Evolutionary conservation across 139 green algal genomes (phyloP).

Genomic region (Asterochloris erici): DNA sequence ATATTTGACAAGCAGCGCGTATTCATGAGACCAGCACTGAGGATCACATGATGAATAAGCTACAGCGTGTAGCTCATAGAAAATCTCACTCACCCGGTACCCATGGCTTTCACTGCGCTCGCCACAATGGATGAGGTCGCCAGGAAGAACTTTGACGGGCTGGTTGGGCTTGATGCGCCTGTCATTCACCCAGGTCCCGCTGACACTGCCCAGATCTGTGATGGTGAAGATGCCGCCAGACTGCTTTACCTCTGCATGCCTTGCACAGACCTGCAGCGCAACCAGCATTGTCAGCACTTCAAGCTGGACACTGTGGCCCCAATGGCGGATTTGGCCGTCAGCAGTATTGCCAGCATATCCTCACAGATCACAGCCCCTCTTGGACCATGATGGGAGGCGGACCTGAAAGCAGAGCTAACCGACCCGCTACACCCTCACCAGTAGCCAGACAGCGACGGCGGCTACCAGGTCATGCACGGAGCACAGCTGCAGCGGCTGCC

Average conservation of each 20-base stretch:
- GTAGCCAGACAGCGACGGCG: not conserved
- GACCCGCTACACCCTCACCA: too few species aligned
- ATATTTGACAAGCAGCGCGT: too few species aligned
- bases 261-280: conserved; percentile 4
- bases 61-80: too few species aligned
- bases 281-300: not conserved
- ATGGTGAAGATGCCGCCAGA: conserved; percentile 39
- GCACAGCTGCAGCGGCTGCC: not conserved
- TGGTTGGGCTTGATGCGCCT: conserved; percentile 20
- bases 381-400: too few species aligned
- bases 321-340: not conserved
- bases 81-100: too few species aligned
- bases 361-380: too few species aligned
- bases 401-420: too few species aligned
- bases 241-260: conserved; percentile 16
- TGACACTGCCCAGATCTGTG: conserved; percentile 37
- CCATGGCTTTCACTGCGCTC: too few species aligned
- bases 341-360: too few species aligned
- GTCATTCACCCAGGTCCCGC: conserved; percentile 72
- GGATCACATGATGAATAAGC: too few species aligned
- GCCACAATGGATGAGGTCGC: conserved; percentile 21
- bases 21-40: too few species aligned
- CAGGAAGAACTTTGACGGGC: conserved; percentile 9
- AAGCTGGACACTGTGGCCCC: not conserved
- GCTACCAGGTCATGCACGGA: not conserved